Conservation (phyloP, 768 basidiomycete genomes). For the Tylopilus subfusipes region DNA sequence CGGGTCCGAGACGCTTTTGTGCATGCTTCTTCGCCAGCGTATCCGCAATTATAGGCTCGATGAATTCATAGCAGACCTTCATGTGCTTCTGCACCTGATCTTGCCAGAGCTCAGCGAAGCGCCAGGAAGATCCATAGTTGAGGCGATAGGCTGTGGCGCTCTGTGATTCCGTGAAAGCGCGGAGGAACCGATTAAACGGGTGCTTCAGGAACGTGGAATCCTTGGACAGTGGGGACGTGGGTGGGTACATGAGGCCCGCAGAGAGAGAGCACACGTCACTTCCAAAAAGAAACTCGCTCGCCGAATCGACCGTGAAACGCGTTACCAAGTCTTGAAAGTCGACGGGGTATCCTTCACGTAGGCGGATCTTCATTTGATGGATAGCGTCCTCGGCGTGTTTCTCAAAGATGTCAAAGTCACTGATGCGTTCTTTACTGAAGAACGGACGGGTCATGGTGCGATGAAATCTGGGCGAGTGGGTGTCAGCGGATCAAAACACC, state of each 20-base stretch:
- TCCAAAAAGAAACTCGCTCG: slow-evolving; percentile 56
- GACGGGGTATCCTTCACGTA: slow-evolving; percentile 36
- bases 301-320: slow-evolving; percentile 55
- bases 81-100: slow-evolving; percentile 38
- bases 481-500: background rate
- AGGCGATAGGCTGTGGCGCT: slow-evolving; percentile 28
- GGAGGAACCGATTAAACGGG: slow-evolving; percentile 36
- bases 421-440: slow-evolving; percentile 39
- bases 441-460: slow-evolving; percentile 43
- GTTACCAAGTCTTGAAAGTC: slow-evolving; percentile 43
- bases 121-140: slow-evolving; percentile 43
- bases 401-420: slow-evolving; percentile 41
- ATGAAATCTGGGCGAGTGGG: slow-evolving; percentile 32
- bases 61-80: slow-evolving; percentile 42
- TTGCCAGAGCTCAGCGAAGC: slow-evolving; percentile 41
- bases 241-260: slow-evolving; percentile 37
- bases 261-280: slow-evolving; percentile 35
- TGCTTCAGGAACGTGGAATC: slow-evolving; percentile 24
- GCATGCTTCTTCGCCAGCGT: slow-evolving; percentile 37
- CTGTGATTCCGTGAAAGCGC: slow-evolving; percentile 41
- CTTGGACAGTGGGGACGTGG: slow-evolving; percentile 19
- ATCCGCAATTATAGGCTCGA: slow-evolving; percentile 46
- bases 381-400: slow-evolving; percentile 34
- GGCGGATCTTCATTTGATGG: slow-evolving; percentile 30
- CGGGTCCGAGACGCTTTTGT: slow-evolving; percentile 6